phyloP scores from a whole-genome alignment of 2,329 filamentous ascomycete genomes.

The Atkinsonella hypoxylon region DNA sequence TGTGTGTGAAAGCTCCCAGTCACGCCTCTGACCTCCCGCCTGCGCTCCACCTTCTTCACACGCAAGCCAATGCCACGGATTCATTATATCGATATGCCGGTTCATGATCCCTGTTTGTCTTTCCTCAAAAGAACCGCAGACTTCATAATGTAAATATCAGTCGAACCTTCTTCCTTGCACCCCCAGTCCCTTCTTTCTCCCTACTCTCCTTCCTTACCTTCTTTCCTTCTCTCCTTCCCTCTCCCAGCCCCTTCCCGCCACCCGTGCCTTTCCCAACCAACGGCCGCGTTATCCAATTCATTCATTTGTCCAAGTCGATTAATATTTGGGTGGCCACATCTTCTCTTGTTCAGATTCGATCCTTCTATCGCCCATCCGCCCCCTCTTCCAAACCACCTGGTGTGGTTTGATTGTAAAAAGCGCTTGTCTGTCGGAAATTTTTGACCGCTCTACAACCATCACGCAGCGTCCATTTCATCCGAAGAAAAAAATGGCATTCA shows the following conservation, averaged over 20 bases:
- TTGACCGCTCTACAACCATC: neutral
- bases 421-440: neutral
- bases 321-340: neutral
- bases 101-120: neutral
- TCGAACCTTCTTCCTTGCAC: constrained; percentile 1
- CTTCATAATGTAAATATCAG: neutral
- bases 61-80: neutral
- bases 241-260: constrained; percentile 4
- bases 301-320: neutral
- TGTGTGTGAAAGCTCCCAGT: neutral
- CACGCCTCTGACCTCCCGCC: neutral
- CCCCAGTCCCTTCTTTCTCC: neutral
- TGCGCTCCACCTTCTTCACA: neutral
- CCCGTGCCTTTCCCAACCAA: constrained; percentile 2
- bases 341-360: neutral
- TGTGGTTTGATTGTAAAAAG: neutral
- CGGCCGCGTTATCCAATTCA: neutral
- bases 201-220: neutral
- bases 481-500: constrained; percentile 36
- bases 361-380: neutral
- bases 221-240: neutral
- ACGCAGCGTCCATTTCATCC: neutral
- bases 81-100: neutral
- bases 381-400: neutral
- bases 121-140: neutral